Conservation (phyloP, 306 rosid species). For the Sindora glabra region DNA sequence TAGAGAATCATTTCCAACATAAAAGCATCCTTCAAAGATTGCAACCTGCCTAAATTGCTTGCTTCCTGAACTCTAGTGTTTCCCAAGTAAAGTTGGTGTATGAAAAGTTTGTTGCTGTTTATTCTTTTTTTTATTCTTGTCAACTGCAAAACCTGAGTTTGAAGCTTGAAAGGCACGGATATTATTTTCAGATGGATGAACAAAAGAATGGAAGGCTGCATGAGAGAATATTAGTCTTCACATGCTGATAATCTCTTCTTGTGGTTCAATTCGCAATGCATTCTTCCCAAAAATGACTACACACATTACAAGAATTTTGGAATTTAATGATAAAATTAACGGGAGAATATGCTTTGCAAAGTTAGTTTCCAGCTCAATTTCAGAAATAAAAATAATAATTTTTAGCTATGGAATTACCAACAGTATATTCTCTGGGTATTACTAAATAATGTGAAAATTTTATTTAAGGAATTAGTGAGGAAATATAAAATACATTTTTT, state of each 20-base stretch:
- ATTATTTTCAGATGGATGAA: conserved; percentile 31
- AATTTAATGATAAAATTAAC: too few relatives aligned
- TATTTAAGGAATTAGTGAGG: too few relatives aligned
- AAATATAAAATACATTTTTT: too few relatives aligned
- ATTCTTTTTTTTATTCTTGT: conserved; percentile 23
- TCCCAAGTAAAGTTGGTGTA: conserved; percentile 17
- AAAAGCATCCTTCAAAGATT: conserved; percentile 39
- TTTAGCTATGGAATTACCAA: too few relatives aligned
- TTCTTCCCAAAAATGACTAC: conserved; percentile 42
- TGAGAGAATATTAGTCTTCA: conserved; percentile 13
- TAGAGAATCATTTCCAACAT: conserved; percentile 34
- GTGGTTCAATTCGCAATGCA: conserved; percentile 15
- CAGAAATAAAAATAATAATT: too few relatives aligned
- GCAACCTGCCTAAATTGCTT: conserved; percentile 20
- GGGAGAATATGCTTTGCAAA: too few relatives aligned
- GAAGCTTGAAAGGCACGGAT: conserved; percentile 21
- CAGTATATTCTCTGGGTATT: too few relatives aligned
- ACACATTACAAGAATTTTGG: conserved; percentile 57
- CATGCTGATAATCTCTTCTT: not conserved
- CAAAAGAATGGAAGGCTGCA: conserved; percentile 30
- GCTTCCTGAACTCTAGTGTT: conserved; percentile 25
- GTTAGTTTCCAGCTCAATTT: too few relatives aligned
- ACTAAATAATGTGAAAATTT: too few relatives aligned
- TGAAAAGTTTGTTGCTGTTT: conserved; percentile 17
- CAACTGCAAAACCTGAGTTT: conserved; percentile 12